Evolutionary conservation across 2,329 filamentous ascomycete genomes (phyloP), one percentile per base, ranked within the genome.

Genomic region (Blastomyces parvus): DNA sequence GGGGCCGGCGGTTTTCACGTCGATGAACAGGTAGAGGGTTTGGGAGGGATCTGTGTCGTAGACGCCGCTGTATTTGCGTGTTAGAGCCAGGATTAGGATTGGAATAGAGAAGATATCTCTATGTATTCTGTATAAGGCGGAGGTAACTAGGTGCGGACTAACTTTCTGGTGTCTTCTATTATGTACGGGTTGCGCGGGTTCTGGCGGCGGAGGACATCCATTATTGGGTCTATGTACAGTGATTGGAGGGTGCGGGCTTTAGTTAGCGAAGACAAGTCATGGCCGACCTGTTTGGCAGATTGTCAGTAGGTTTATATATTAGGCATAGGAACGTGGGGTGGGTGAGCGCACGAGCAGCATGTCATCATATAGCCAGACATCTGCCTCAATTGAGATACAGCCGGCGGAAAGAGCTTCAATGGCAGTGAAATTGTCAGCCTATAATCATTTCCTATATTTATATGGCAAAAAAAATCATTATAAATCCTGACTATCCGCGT

Each of bases 11-110:
- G 85, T 87, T 72, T 88, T 88, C 64, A 86, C 69, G 69, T 88
- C 85, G 64, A 88, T 81, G 73, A 86, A 86, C 57, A 88, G 77
- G 74, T 86, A 86, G 6, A 88, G 77, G 0, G 85, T 87, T 71
- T 87, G 84, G 6, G 72, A 76, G 1, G 75, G 70, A 42, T 70
- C 69, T 0, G 83, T 83, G 71, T 88, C 85, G 69, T 81, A 88
- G 17, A 88, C 83, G 42, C 85, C 85, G 69, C 75, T 77, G 57
- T 53, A 61, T n/a, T 46, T 8, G 27, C 42, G 36, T 60, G 25
- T 61, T 33, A 65, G 60, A 48, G 30, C 7, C 58, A 33, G 1
- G 56, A 65, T 40, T 38, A 7, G 19, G 27, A 7, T 61, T n/a
- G 30, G 25, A 36, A 40, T 38, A 19, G 27, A 44, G 2, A n/a